These are phyloP conservation scores for Lactifluus pinguis DNA, from an alignment of 768 basidiomycete genomes.

Conservation along the genomic window DNA sequence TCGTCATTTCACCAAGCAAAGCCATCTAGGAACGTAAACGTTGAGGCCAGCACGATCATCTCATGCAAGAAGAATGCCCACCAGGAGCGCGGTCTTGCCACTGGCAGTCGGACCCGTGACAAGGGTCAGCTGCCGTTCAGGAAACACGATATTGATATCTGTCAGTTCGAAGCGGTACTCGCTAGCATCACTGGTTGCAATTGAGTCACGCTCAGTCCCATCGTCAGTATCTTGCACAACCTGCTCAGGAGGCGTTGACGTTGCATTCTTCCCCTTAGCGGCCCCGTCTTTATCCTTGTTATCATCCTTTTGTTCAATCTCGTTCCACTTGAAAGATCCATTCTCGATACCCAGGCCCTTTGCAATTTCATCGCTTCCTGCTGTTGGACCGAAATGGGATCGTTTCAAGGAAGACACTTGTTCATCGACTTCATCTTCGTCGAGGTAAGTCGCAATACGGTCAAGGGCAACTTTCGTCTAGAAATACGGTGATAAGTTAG, in stretches of 20 bases:
- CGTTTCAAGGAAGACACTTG: slow-evolving; percentile 51
- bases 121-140: slow-evolving; percentile 58
- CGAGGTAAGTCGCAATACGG: slow-evolving; percentile 51
- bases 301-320: slow-evolving; percentile 31
- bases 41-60: not conserved
- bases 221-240: slow-evolving; percentile 19
- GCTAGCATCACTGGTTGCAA: slow-evolving; percentile 12
- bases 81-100: slow-evolving; percentile 75
- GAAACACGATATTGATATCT: slow-evolving; percentile 63
- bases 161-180: slow-evolving; percentile 56
- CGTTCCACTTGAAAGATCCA: slow-evolving; percentile 51
- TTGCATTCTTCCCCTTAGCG: slow-evolving; percentile 11
- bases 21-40: slow-evolving; percentile 40
- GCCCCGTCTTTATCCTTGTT: slow-evolving; percentile 21
- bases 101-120: slow-evolving; percentile 74
- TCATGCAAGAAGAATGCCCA: slow-evolving; percentile 25
- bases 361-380: slow-evolving; percentile 19
- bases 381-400: slow-evolving; percentile 20
- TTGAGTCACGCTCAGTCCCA: slow-evolving; percentile 20
- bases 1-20: slow-evolving; percentile 63
- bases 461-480: slow-evolving; percentile 48
- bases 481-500: not conserved
- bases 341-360: slow-evolving; percentile 39
- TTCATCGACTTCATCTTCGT: slow-evolving; percentile 53
- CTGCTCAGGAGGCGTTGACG: not conserved